phyloP scores from a whole-genome alignment of 768 basidiomycete species.

The Gautieria morchelliformis region DNA sequence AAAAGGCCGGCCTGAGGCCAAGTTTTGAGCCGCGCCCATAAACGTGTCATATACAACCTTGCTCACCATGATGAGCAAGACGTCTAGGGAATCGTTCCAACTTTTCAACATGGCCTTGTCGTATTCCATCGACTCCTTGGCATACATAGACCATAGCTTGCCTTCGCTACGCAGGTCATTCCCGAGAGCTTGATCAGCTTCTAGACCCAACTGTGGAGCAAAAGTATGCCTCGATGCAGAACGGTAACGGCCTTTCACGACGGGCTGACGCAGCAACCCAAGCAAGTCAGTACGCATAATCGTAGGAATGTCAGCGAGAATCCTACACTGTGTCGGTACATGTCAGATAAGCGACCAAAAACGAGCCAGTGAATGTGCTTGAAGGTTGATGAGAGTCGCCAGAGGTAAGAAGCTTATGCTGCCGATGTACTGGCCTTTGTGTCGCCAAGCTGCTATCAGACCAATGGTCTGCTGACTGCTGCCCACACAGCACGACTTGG shows the following conservation, averaged over 20 bases:
- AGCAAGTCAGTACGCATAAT: not conserved
- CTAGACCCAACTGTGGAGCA: not conserved
- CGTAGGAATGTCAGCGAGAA: too few species aligned
- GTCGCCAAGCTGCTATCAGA: too few species aligned
- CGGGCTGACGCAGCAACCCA: not conserved
- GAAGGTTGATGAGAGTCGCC: too few species aligned
- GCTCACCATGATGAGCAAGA: constrained; percentile 4
- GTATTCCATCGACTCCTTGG: not conserved
- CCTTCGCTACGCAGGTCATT: not conserved
- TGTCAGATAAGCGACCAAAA: too few species aligned
- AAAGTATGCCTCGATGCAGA: not conserved
- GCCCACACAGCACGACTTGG: too few species aligned
- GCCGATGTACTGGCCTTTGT: too few species aligned
- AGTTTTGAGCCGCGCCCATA: not conserved
- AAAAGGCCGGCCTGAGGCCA: constrained; percentile 17
- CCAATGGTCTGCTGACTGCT: too few species aligned
- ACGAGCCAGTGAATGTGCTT: too few species aligned
- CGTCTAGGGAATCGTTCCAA: constrained; percentile 3
- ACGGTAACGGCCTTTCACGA: not conserved
- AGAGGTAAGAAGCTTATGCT: too few species aligned
- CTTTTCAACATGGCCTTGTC: not conserved
- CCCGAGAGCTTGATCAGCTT: not conserved
- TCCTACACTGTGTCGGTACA: too few species aligned
- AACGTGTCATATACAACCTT: not conserved
- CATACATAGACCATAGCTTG: not conserved